phyloP scores from a whole-genome alignment of 1,284 basidiomycete species.

The Ceratobasidium sp. region DNA sequence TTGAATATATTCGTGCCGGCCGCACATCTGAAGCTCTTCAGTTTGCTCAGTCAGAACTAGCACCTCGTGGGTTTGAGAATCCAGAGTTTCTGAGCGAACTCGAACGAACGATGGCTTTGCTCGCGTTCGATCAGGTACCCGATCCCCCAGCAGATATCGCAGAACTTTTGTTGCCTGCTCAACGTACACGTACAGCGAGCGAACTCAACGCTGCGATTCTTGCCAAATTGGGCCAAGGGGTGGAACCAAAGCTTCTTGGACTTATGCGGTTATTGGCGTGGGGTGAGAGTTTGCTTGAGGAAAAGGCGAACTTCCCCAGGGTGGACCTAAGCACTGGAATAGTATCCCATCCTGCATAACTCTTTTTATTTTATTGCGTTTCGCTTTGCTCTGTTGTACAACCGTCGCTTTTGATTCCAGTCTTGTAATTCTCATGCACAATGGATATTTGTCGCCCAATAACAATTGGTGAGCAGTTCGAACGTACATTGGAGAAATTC shows the following conservation, averaged over 20 bases:
- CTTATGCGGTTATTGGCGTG: slow-evolving; percentile 85
- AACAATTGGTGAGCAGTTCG: too few relatives aligned
- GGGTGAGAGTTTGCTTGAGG: slow-evolving; percentile 83
- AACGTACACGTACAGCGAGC: slow-evolving; percentile 90
- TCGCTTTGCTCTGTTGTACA: neutral
- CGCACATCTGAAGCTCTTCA: slow-evolving; percentile 79
- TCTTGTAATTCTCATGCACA: slow-evolving; percentile 16
- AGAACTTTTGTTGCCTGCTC: slow-evolving; percentile 82
- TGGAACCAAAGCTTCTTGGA: slow-evolving; percentile 89
- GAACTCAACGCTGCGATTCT: slow-evolving; percentile 96
- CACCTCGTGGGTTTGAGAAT: slow-evolving; percentile 92
- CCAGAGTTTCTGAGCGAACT: slow-evolving; percentile 92
- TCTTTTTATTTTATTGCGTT: neutral
- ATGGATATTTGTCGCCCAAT: neutral
- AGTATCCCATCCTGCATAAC: slow-evolving; percentile 8
- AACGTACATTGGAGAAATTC: neutral
- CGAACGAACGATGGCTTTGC: slow-evolving; percentile 93
- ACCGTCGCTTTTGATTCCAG: neutral
- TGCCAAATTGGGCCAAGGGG: slow-evolving; percentile 88
- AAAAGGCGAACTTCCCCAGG: slow-evolving; percentile 76
- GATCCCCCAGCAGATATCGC: slow-evolving; percentile 67
- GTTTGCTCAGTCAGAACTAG: slow-evolving; percentile 93
- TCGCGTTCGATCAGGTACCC: slow-evolving; percentile 83
- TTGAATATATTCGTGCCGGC: slow-evolving; percentile 90
- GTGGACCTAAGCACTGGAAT: slow-evolving; percentile 42